Evolutionary conservation across 2,329 filamentous ascomycete genomes (phyloP), one percentile per base, ranked within the genome.

Genomic region (Didymella segeticola): DNA sequence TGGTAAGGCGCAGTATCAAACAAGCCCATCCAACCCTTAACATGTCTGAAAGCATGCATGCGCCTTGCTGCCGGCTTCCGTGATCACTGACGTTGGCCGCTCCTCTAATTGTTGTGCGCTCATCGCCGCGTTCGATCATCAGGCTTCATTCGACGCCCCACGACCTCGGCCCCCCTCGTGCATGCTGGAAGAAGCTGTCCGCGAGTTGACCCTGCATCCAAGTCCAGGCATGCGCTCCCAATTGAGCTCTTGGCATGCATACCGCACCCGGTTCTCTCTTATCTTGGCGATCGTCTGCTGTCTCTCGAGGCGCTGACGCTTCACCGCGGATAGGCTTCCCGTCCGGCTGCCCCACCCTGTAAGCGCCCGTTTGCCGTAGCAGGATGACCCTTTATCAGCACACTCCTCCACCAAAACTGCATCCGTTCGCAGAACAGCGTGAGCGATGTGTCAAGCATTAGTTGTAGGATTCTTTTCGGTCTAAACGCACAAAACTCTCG

Each of bases 261-360:
- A 29, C 20, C 11, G 27, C 20, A 12, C 36, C 43, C 27, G n/a
- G 20, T 41, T 27, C 33, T 20, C 19, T 17, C 33, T 14, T 30
- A 39, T 41, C 45, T 45, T 54, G 51, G 45, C 45, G 33, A 54
- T 43, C 50, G 31, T 43, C 33, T 43, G 20, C 19, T 29, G 39
- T 54, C 39, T 48, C 45, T 34, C 39, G 38, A 48, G 48, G 45
- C 51, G 45, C 51, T 48, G 38, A 54, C 39, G 51, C 43, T 54
- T 33, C 45, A 53, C 50, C 26, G 39, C 51, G 51, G 45, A 36
- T 48, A n/a, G 17, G 26, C 39, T 33, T 53, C 45, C 47, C 47
- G 37, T 33, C 31, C 34, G 31, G 20, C 27, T 38, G 22, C 26
- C 33, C 31, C 33, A 17, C 33, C 10, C 33, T 4, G 17, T 36